phyloP scores from a whole-genome alignment of 192 early-diverging fungal species.

The Umbelopsis ramanniana region DNA sequence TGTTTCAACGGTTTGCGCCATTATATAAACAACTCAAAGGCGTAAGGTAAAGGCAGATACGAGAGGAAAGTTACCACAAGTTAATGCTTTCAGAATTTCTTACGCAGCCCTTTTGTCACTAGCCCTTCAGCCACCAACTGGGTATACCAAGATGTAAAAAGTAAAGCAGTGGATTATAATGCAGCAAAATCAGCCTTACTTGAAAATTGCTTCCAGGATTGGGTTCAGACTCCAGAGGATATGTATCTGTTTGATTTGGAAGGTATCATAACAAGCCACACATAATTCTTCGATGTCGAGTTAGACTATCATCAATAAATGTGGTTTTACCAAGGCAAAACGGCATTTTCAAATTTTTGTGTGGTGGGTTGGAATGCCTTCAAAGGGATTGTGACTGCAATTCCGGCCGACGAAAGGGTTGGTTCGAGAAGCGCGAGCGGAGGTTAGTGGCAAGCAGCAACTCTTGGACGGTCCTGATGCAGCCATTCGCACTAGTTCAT shows the following conservation, averaged over 20 bases:
- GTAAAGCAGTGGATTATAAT: slow-evolving; percentile 20
- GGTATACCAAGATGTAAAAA: slow-evolving; percentile 27
- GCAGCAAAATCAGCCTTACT: slow-evolving; percentile 27
- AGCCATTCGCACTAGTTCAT: neutral
- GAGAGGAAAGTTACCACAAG: neutral
- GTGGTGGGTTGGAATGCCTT: no score
- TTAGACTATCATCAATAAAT: no score
- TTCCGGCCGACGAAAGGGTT: neutral
- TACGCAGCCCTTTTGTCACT: neutral
- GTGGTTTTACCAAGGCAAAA: no score
- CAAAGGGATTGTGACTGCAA: no score
- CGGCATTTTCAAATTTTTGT: no score
- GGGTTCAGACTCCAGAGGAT: slow-evolving; percentile 35
- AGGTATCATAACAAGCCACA: neutral
- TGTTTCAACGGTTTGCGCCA: slow-evolving; percentile 19
- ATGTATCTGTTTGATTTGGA: slow-evolving; percentile 3
- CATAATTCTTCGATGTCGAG: neutral
- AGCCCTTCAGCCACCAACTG: neutral
- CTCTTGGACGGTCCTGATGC: neutral
- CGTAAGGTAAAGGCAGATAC: neutral
- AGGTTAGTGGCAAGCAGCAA: neutral
- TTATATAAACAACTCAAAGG: neutral
- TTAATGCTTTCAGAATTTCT: neutral
- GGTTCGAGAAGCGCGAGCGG: neutral
- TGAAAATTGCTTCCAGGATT: slow-evolving; percentile 31